Conservation (phyloP, 2,329 filamentous ascomycete species). For the Thelonectria discophora region DNA sequence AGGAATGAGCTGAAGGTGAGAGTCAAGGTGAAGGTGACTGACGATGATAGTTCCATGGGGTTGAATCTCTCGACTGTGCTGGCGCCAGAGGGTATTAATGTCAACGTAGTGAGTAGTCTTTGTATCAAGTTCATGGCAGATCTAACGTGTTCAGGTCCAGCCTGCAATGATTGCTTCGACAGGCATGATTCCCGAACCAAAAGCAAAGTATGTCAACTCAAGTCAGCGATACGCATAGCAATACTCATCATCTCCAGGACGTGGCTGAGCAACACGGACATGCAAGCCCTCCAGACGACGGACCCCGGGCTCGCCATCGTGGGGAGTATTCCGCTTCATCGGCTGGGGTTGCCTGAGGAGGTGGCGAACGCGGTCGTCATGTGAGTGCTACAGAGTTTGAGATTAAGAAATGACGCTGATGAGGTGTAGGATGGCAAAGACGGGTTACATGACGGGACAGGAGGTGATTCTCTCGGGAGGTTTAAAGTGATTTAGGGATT, state of each 20-base stretch:
- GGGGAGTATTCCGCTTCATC: conserved; percentile 45
- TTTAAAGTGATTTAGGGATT: conserved; percentile 12
- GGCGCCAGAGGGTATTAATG: conserved; percentile 46
- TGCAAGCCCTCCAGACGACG: conserved; percentile 42
- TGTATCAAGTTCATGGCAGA: not conserved
- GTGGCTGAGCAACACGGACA: conserved; percentile 43
- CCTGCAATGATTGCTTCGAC: conserved; percentile 50
- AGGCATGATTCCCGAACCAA: conserved; percentile 48
- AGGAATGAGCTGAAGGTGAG: not conserved
- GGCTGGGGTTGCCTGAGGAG: conserved; percentile 47
- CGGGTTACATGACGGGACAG: conserved; percentile 30
- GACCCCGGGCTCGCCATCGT: conserved; percentile 49
- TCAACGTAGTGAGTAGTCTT: conserved; percentile 44
- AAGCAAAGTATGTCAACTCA: conserved; percentile 35
- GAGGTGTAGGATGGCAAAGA: conserved; percentile 27
- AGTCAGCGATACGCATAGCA: not conserved
- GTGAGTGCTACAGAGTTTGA: conserved; percentile 35
- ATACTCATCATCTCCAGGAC: conserved; percentile 33
- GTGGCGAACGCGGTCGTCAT: conserved; percentile 47
- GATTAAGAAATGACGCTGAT: not conserved
- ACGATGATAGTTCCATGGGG: conserved; percentile 45
- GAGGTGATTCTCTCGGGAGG: conserved; percentile 28
- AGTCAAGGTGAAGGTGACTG: too few species aligned
- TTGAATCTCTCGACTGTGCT: conserved; percentile 46
- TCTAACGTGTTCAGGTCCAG: conserved; percentile 35